Base-by-base conservation (phyloP, 139 green algal genomes). In the Astrephomene gubernaculifera region DNA sequence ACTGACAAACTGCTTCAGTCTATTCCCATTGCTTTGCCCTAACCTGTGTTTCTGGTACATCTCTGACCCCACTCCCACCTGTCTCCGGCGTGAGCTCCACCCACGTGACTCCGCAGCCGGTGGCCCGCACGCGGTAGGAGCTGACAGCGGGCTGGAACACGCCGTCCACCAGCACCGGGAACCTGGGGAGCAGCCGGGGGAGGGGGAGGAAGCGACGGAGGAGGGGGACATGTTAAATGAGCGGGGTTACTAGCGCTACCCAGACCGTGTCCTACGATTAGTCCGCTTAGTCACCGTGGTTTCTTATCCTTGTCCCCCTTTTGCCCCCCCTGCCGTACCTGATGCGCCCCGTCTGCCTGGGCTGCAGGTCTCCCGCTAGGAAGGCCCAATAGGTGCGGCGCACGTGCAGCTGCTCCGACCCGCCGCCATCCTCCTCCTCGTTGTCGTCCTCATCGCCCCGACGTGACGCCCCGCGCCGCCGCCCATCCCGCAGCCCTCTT, bases 381-480 rank as follows among this genome's bases (percentile, higher is more conserved):
- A 89, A 75, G 43, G 86, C 86, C 86, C 86, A 87, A 60, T 86
- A 89, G 25, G 64, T 72, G 24, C 79, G 61, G 25, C 27, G 45
- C 44, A 89, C 70, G 39, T 41, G 57, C 29, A 76, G 43, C 14
- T 36, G 38, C 1, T 27, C 24, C 9, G 63, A 38, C 4, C 45
- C n/a, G 10, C 38, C 36, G 6, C 7, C 49, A 2, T 52, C 10
- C 14, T 27, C 19, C 4, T 39, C 5, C n/a, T 45, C 10, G 44
- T 27, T 14, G 65, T n/a, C 35, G 38, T 33, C 38, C 33, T 57
- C 49, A 17, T 57, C 49, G 17, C 17, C 49, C 14, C 14, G 49
- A 25, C 49, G 49, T 57, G 49, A 17, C 49, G 49, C 49, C 49
- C 52, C 12, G 33, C 49, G 71, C 10, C 45, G 21, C 31, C 49